These are phyloP conservation scores for Neltuma alba DNA, from an alignment of 306 rosid genomes.

Conservation along the genomic window DNA sequence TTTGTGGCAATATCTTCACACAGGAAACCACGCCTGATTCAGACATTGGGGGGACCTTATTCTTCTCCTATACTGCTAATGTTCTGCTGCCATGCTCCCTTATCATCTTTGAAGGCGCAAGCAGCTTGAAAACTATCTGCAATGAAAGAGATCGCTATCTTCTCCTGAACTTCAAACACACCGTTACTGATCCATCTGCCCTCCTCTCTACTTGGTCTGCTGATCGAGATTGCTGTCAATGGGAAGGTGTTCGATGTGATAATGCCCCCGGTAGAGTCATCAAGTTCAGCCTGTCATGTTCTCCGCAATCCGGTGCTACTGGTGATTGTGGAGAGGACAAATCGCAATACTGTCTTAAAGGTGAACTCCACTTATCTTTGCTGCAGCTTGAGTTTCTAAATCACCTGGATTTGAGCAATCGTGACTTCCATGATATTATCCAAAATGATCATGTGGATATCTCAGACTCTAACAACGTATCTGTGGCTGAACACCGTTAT, in stretches of 20 bases:
- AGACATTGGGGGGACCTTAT: neutral
- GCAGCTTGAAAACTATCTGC: neutral
- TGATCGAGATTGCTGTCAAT: constrained; percentile 7
- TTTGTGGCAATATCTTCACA: neutral
- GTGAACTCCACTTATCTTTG: constrained; percentile 6
- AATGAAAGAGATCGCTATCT: constrained; percentile 10
- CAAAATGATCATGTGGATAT: neutral
- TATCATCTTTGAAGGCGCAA: too few relatives aligned
- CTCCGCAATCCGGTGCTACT: neutral
- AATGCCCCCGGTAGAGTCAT: neutral
- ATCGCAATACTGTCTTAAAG: constrained; percentile 21
- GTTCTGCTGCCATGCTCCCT: neutral
- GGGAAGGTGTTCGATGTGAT: constrained; percentile 1
- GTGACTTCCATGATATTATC: neutral
- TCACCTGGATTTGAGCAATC: neutral
- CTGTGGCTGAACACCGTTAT: neutral
- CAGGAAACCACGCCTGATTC: too few relatives aligned
- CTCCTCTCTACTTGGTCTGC: constrained; percentile 19
- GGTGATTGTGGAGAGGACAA: neutral
- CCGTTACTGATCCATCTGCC: neutral
- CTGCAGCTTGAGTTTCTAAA: neutral
- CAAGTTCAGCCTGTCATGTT: constrained; percentile 13
- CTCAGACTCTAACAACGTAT: neutral
- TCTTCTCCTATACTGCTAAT: neutral
- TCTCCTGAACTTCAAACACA: constrained; percentile 5